Percentiles rank a stretch among this genome's conserved stretches.
Conservation (phyloP, 1,139 yeast genomes). For the Geotrichum macrosporum region DNA sequence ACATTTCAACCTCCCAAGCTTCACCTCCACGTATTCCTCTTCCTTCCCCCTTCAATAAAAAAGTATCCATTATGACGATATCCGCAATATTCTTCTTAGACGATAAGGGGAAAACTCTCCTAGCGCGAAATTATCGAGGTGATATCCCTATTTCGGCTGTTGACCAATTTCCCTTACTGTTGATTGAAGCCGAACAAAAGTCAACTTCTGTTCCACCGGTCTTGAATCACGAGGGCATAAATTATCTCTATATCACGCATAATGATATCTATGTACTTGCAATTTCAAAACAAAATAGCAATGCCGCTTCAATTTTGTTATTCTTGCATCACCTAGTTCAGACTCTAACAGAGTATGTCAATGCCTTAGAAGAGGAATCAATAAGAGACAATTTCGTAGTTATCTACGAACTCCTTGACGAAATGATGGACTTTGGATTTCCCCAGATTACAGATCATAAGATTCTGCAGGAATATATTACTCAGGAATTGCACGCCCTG, state of each 20-base stretch:
- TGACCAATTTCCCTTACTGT: constrained; percentile 75
- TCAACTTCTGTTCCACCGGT: constrained; percentile 67
- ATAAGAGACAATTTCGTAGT: constrained; percentile 91
- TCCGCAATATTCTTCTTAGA: constrained; percentile 89
- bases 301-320: constrained; percentile 73
- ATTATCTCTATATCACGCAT: constrained; percentile 75
- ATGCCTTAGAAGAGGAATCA: constrained; percentile 85
- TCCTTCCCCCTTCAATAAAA: not conserved
- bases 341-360: constrained; percentile 70
- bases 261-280: constrained; percentile 83
- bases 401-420: constrained; percentile 88
- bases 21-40: constrained; percentile 25
- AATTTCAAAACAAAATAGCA: constrained; percentile 68
- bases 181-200: constrained; percentile 61
- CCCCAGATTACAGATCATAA: constrained; percentile 95
- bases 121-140: constrained; percentile 87
- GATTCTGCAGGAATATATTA: constrained; percentile 69
- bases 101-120: constrained; percentile 80
- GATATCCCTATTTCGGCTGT: constrained; percentile 78
- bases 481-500: constrained; percentile 44
- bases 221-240: constrained; percentile 71
- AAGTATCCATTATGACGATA: constrained; percentile 55
- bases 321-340: constrained; percentile 72
- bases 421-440: constrained; percentile 94
- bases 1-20: not conserved